A percentile compares a stretch with the other conserved stretches of the same genome.
phyloP scores from a whole-genome alignment of 75 land plant genomes.

The Sequoiadendron giganteum region DNA sequence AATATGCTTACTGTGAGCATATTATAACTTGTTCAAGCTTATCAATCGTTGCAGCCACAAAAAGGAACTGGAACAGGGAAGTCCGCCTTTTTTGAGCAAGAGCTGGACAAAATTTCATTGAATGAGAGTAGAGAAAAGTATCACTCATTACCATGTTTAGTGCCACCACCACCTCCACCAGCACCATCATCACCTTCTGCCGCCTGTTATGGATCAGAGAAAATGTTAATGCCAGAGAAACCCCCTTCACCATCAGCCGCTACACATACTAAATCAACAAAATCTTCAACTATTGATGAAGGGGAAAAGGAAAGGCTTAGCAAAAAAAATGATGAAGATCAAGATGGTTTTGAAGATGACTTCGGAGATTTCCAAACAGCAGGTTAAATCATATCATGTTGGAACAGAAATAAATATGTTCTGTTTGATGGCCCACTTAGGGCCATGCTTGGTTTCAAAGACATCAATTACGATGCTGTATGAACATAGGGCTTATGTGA shows the following conservation, averaged over 20 bases:
- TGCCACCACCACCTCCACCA: conserved; percentile 66
- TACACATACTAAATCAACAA: conserved; percentile 9
- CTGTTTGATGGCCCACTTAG: neutral
- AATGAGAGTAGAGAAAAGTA: conserved; percentile 36
- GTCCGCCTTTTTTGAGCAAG: conserved; percentile 41
- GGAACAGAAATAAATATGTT: neutral
- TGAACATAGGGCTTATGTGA: neutral
- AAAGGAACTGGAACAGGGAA: conserved; percentile 35
- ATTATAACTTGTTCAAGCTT: neutral
- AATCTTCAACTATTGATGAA: conserved; percentile 9
- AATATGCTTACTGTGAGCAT: conserved; percentile 1
- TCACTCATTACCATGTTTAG: conserved; percentile 33
- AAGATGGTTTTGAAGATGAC: conserved; percentile 65
- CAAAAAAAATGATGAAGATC: conserved; percentile 12
- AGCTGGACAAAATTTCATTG: conserved; percentile 30
- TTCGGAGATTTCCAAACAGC: conserved; percentile 97
- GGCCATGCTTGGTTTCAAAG: neutral
- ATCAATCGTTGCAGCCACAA: conserved; percentile 25
- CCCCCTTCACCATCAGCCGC: conserved; percentile 23
- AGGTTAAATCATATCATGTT: conserved; percentile 14
- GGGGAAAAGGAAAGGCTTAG: conserved; percentile 9
- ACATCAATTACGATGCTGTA: neutral
- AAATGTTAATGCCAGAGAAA: conserved; percentile 6
- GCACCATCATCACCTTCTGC: conserved; percentile 39
- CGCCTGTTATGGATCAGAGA: conserved; percentile 7